Percentiles rank a stretch among this genome's conserved stretches.
phyloP scores from a whole-genome alignment of 2,329 filamentous ascomycete genomes.

The Colletotrichum orbiculare region DNA sequence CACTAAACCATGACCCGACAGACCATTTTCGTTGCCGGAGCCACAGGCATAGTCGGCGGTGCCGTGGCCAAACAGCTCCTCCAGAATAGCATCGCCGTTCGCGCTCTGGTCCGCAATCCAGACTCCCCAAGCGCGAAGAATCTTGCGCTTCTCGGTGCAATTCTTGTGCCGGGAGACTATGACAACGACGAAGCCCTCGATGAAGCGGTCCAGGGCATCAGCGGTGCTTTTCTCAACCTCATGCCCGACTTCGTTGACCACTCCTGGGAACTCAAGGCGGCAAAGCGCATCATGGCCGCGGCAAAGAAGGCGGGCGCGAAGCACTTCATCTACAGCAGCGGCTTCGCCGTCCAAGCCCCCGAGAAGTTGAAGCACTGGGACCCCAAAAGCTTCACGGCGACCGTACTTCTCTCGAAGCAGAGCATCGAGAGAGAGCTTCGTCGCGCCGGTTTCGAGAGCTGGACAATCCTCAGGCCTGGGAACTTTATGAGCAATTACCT shows the following conservation, averaged over 20 bases:
- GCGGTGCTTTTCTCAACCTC: constrained; percentile 48
- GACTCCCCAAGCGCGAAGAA: constrained; percentile 43
- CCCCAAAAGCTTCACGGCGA: constrained; percentile 43
- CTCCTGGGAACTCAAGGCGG: constrained; percentile 44
- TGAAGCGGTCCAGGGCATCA: constrained; percentile 44
- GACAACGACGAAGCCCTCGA: constrained; percentile 45
- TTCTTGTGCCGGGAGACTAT: constrained; percentile 48
- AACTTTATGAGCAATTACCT: constrained; percentile 65
- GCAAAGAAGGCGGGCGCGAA: constrained; percentile 50
- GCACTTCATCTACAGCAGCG: constrained; percentile 51
- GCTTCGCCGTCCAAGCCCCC: constrained; percentile 44
- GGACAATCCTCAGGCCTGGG: constrained; percentile 62
- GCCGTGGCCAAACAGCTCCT: constrained; percentile 49
- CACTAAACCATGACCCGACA: constrained; percentile 3
- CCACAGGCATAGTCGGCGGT: constrained; percentile 54
- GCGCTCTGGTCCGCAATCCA: constrained; percentile 46
- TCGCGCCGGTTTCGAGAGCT: constrained; percentile 50
- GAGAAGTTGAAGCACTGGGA: constrained; percentile 43
- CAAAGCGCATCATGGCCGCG: constrained; percentile 47
- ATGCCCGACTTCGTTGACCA: constrained; percentile 46
- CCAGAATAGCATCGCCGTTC: constrained; percentile 42
- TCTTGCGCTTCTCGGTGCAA: constrained; percentile 46
- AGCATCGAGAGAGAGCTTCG: constrained; percentile 53
- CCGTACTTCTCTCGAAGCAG: constrained; percentile 51
- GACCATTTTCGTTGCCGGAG: constrained; percentile 50